A percentile compares a stretch with the other conserved stretches of the same genome.
Evolutionary conservation across 2,329 filamentous ascomycete species (phyloP).

Genomic region (Fusarium sp.): DNA sequence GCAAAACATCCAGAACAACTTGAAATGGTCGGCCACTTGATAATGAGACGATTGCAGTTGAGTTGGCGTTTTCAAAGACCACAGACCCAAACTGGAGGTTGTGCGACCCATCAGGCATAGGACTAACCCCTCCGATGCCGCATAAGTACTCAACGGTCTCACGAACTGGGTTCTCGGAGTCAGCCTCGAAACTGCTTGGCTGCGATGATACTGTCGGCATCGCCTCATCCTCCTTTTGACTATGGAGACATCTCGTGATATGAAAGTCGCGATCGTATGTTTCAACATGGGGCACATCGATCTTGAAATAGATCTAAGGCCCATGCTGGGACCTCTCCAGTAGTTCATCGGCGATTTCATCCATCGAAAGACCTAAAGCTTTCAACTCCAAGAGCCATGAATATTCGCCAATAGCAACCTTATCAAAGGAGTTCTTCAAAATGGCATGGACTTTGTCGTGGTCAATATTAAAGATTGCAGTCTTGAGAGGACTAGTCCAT

Average conservation of each 20-base stretch:
- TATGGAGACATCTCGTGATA: fast-evolving
- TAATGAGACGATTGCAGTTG: neutral
- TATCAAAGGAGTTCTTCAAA: fast-evolving
- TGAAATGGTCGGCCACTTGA: fast-evolving
- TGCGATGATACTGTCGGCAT: fast-evolving
- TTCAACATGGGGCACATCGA: neutral
- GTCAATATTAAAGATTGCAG: neutral
- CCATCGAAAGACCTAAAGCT: fast-evolving
- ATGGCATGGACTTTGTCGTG: fast-evolving
- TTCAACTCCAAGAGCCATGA: neutral
- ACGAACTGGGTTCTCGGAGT: fast-evolving
- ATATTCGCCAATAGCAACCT: neutral
- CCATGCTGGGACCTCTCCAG: neutral
- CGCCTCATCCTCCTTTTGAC: fast-evolving
- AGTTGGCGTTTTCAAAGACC: fast-evolving
- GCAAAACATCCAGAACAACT: fast-evolving
- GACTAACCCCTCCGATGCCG: fast-evolving
- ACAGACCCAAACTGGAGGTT: neutral
- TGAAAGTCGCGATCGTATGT: fast-evolving
- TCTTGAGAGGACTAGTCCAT: neutral
- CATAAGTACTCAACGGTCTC: fast-evolving
- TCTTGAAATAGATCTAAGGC: neutral
- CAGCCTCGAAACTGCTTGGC: fast-evolving
- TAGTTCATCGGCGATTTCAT: neutral
- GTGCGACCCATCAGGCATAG: fast-evolving